Base-by-base conservation (phyloP, 1,284 basidiomycete species). In the Mycena sp. region DNA sequence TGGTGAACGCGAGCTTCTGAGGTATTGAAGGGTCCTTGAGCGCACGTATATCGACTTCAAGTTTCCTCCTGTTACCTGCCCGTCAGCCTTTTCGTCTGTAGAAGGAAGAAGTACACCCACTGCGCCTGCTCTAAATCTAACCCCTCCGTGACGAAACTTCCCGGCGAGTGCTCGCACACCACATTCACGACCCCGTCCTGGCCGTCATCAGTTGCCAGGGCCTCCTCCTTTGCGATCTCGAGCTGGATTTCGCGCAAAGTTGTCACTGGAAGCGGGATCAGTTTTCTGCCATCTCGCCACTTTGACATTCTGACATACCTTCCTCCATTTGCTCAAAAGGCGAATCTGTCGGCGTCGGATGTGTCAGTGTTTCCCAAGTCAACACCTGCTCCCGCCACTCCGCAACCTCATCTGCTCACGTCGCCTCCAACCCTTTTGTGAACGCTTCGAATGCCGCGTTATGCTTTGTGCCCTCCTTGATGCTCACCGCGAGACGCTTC, bases 111-210 rank as follows among this genome's bases (percentile, higher is more conserved):
- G 25, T 4, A 44, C 6, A 68, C 67, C 3, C 48, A 68, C 67
- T 68, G 67, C 18, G n/a, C 22, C 13, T 68, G 60, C 37, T 68
- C 67, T 5, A 68, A 7, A 2, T 39, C 52, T n/a, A 68, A 7
- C 3, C 67, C 67, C 50, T 46, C 46, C 0, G n/a, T 38, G n/a
- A 68, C 39, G 22, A 62, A 68, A 14, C 39, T 14, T 14, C 39
- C 39, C 39, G 39, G 10, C 39, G 39, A 41, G 13, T 41, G 39
- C 39, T 41, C 39, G 10, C 13, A 14, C 13, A 10, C 10, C 8
- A 41, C 25, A 25, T 25, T 41, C 39, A 10, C 39, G 10, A 41
- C 39, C 39, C 39, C 39, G 39, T 41, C 39, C 39, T 25, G 25
- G 25, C 25, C 25, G 25, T 25, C 25, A 25, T 41, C 39, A 10